Percentiles rank a stretch among this genome's conserved stretches.
phyloP scores from a whole-genome alignment of 2,329 filamentous ascomycete species.

The Graphiopsis chlorocephala region DNA sequence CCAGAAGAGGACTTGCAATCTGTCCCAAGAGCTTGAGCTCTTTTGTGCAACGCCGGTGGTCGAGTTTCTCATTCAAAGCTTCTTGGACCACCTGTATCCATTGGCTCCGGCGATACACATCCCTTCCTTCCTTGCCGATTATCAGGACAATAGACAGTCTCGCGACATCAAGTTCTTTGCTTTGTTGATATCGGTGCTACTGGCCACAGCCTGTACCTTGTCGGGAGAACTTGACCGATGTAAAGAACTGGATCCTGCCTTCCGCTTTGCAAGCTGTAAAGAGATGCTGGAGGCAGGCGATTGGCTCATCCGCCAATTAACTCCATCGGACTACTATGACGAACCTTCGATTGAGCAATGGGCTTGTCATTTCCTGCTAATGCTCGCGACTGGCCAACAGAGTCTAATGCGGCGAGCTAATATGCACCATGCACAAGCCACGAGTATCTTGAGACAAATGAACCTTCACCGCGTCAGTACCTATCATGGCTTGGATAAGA shows the following conservation, averaged over 20 bases:
- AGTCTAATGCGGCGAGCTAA: background rate
- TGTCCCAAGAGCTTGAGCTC: background rate
- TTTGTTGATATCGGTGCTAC: background rate
- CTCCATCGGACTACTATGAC: background rate
- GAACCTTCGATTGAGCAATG: background rate
- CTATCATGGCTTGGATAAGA: background rate
- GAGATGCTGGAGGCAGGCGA: constrained; percentile 2
- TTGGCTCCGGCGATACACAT: background rate
- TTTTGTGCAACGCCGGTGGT: background rate
- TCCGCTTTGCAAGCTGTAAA: background rate
- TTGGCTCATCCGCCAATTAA: background rate
- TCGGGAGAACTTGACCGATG: background rate
- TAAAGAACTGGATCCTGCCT: background rate
- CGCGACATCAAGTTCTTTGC: background rate
- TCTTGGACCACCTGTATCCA: background rate
- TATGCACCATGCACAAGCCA: background rate
- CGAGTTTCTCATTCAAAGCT: background rate
- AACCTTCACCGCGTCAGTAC: background rate
- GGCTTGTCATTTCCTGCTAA: background rate
- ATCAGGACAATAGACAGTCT: background rate
- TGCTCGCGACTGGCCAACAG: background rate
- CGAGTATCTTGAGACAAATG: background rate
- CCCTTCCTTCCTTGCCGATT: background rate
- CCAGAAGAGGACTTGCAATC: background rate
- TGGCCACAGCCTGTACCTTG: background rate